A percentile compares a stretch with the other conserved stretches of the same genome.
Evolutionary conservation across 108 stramenopile genomes (phyloP).

Genomic region (Cyclotella atomus): DNA sequence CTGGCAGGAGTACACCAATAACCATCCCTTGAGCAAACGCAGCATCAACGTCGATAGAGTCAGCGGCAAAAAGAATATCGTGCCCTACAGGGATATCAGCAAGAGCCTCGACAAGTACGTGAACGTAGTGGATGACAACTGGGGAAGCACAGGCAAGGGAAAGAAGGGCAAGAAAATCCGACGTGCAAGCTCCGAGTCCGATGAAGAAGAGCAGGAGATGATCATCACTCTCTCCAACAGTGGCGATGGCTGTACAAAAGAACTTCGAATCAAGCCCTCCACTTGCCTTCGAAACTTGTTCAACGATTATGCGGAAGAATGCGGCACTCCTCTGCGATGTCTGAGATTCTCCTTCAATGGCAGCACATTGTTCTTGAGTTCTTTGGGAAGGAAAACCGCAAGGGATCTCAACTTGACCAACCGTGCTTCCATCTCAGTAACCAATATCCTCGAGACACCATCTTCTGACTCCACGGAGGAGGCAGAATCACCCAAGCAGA

Average conservation of each 20-base stretch:
- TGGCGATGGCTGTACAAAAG: neutral
- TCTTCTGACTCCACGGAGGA: neutral
- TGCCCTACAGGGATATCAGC: neutral
- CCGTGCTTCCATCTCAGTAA: neutral
- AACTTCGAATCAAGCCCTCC: neutral
- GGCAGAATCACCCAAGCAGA: neutral
- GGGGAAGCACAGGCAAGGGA: neutral
- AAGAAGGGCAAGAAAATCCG: neutral
- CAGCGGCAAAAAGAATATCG: neutral
- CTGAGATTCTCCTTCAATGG: slow-evolving; percentile 19
- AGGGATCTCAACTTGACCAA: slow-evolving; percentile 12
- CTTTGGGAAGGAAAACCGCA: slow-evolving; percentile 9
- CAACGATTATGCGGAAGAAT: slow-evolving; percentile 21
- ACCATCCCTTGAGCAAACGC: no score
- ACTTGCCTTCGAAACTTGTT: slow-evolving; percentile 9
- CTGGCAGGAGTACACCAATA: neutral
- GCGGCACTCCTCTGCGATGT: slow-evolving; percentile 15
- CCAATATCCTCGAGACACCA: neutral
- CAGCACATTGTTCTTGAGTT: slow-evolving; percentile 20
- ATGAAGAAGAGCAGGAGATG: neutral
- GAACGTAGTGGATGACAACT: neutral
- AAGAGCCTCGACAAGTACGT: neutral
- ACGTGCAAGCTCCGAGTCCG: no score
- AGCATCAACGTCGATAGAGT: neutral
- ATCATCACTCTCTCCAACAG: neutral